Base-by-base conservation (phyloP, 192 early-diverging fungal species). In the Pilobolus umbonatus region DNA sequence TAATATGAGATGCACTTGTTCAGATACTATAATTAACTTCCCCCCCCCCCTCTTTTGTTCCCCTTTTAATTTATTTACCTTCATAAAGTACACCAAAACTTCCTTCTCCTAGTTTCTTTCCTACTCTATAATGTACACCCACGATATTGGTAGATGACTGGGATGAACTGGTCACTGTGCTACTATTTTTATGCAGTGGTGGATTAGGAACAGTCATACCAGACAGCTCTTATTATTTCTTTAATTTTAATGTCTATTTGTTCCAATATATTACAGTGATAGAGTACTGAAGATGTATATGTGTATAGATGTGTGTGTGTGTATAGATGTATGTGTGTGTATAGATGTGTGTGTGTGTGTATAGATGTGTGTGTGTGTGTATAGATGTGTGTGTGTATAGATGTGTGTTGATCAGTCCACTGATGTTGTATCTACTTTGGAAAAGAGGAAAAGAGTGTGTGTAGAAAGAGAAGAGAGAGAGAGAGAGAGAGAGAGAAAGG, bases 51-150 rank as follows among this genome's bases (percentile, higher is more conserved):
- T 22, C 9, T 17, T 42, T 42, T 56, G 7, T 56, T 28, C 24
- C 7, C 3, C 4, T 52, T 12, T 25, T 3, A 6, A 5, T 52
- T 4, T 39, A 51, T 57, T 67, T 72, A 93, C 96, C 96, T 87
- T 98, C 95, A 68, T 96, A 98, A 60, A 98, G 93, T 69, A 96
- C 87, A 57, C 96, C 96, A 82, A 99, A 98, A 64, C 88, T 91
- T 36, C 96, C 96, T 72, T 97, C 95, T 24, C 95, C 96, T 69
- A 99, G 85, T 77, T 93, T 94, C 73, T 90, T 92, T 32, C 94
- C 94, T 22, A 99, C 94, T 67, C 86, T 88, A 73, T 91, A 99
- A 64, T 97, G 95, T 19, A 94, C 92, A 28, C 96, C 96, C 22
- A 99, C 96, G 53, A 97, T 82, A 65, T 92, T 93, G 31, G 83